Evolutionary conservation across 352 stramenopile species (phyloP).

Genomic region (Phytophthora multivora): DNA sequence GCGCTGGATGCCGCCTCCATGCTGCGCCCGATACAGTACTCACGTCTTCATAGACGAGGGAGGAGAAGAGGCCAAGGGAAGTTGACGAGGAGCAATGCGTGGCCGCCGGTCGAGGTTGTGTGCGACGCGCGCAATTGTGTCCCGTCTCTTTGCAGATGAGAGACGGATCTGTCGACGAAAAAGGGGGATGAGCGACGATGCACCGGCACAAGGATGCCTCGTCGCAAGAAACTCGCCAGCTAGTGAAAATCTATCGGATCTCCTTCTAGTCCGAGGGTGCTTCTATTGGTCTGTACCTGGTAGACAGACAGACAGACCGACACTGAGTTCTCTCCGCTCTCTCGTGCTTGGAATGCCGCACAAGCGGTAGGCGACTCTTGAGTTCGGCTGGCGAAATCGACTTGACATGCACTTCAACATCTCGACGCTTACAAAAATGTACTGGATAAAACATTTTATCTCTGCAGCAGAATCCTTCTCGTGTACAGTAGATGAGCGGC

Average conservation of each 20-base stretch:
- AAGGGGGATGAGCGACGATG: conserved; percentile 26
- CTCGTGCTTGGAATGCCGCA: not conserved
- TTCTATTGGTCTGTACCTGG: not conserved
- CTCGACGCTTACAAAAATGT: not conserved
- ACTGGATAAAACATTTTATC: too few relatives aligned
- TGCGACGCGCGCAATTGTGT: conserved; percentile 12
- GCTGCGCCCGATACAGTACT: conserved; percentile 19
- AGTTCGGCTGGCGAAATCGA: conserved; percentile 19
- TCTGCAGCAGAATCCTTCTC: not conserved
- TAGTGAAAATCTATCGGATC: not conserved
- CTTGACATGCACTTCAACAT: conserved; percentile 15
- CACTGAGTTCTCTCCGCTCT: not conserved
- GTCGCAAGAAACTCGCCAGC: conserved; percentile 9
- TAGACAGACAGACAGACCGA: not conserved
- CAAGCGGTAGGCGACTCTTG: not conserved
- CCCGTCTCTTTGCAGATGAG: conserved; percentile 16
- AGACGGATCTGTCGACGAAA: conserved; percentile 34
- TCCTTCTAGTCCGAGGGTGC: not conserved
- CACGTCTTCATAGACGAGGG: conserved; percentile 16
- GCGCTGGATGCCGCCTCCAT: conserved; percentile 22
- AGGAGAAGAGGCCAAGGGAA: conserved; percentile 4
- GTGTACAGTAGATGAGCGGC: too few relatives aligned
- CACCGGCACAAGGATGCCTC: conserved; percentile 24
- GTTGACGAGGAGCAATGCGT: conserved; percentile 22
- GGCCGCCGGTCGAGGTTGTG: not conserved